phyloP scores from a whole-genome alignment of 2,329 filamentous ascomycete genomes.

The Colletotrichum sp. region DNA sequence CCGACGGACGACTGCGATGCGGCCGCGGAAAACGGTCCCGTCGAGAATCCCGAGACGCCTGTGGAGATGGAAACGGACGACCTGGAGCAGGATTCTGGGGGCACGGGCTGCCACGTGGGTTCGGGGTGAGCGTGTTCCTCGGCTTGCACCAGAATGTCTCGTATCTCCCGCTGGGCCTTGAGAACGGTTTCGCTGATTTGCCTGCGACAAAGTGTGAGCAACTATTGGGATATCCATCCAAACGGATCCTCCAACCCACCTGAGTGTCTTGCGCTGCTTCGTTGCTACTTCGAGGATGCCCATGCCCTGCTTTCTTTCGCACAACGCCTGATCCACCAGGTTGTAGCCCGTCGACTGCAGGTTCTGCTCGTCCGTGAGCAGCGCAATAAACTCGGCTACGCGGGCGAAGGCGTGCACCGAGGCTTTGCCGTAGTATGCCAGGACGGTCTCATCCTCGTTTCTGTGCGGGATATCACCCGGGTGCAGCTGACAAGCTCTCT shows the following conservation, averaged over 20 bases:
- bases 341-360: constrained; percentile 11
- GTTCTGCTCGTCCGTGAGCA: background rate
- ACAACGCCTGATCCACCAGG: constrained; percentile 7
- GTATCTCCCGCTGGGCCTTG: background rate
- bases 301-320: constrained; percentile 4
- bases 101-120: background rate
- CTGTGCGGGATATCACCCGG: background rate
- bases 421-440: background rate
- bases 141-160: background rate
- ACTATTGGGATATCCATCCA: background rate
- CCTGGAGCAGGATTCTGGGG: constrained; percentile 12
- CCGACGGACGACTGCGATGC: background rate
- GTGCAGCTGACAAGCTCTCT: background rate
- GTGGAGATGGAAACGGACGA: constrained; percentile 18
- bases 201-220: background rate
- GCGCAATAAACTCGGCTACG: background rate
- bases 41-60: background rate
- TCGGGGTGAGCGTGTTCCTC: background rate
- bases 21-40: background rate
- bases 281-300: constrained; percentile 10
- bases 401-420: background rate
- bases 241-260: background rate
- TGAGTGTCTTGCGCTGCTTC: constrained; percentile 4
- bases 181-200: background rate
- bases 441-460: background rate